Evolutionary conservation across 1,139 yeast species (phyloP), one percentile per base, ranked within the genome.

Genomic region (Kurtzmaniella quercitrusa): DNA sequence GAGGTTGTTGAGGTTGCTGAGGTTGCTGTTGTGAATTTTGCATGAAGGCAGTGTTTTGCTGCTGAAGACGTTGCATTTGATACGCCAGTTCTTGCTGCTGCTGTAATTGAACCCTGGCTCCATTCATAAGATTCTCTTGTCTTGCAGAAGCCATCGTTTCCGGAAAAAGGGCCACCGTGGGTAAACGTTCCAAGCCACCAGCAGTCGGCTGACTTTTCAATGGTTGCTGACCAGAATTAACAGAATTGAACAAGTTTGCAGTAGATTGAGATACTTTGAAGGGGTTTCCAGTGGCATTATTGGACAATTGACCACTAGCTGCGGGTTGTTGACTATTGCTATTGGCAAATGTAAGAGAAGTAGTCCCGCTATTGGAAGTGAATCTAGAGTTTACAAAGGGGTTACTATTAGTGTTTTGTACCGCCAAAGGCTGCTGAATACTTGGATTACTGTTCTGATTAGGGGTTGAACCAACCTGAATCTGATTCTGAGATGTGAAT

Each of bases 121-220:
- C 62, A 41, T 62, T 56, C 50, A 70, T 59, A 48, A 57, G 63
- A 38, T 57, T 63, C 43, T 73, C 70, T 42, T 62, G 62, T 41
- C 62, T 66, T 23, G 63, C 67, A 37, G 68, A 72, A 46, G 59
- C 64, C 54, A 75, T 79, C 8, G 87, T 82, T 50, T 79, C 79
- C 0, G 87, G 87, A 54, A 82, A 82, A 1, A 82, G 85, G 3
- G 88, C 75, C 2, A 78, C 60, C 0, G 88, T 82, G 2, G 82
- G 82, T 36, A 81, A 53, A 43, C 67, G 66, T 56, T 82, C 89
- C 46, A 80, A 69, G 0, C 89, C 89, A 4, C 88, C 89, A 17
- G 86, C 84, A 2, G 88, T 82, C 3, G 77, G 70, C 54, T 79
- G 84, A 11, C 72, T 66, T 47, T 66, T 63, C 42, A 77, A 48